Evolutionary conservation across 2,329 filamentous ascomycete genomes (phyloP).

Genomic region (Diaporthe sp.): DNA sequence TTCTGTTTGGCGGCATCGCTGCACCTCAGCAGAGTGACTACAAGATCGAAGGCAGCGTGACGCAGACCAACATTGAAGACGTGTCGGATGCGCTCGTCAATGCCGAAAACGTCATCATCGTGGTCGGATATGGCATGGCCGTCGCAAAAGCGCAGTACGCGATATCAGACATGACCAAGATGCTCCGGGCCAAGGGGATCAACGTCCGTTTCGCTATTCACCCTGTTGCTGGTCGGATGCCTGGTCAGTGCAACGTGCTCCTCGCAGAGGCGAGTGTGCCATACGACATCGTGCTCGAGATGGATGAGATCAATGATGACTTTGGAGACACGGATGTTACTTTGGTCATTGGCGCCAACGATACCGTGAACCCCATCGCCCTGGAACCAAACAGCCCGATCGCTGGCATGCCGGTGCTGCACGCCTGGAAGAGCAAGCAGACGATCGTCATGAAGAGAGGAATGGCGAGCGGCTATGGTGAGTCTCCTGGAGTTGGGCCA

Average conservation of each 20-base stretch:
- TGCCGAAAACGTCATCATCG: constrained; percentile 88
- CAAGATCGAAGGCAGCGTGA: constrained; percentile 85
- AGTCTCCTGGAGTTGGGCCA: constrained; percentile 49
- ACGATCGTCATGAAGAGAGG: constrained; percentile 95
- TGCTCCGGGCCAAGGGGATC: constrained; percentile 81
- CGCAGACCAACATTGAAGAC: constrained; percentile 84
- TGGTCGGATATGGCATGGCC: constrained; percentile 94
- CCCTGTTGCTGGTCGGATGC: constrained; percentile 92
- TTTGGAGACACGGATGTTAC: constrained; percentile 89
- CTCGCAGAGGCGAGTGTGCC: constrained; percentile 90
- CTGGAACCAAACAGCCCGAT: constrained; percentile 87
- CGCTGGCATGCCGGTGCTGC: constrained; percentile 91
- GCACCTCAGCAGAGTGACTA: constrained; percentile 73
- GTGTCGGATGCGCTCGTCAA: constrained; percentile 81
- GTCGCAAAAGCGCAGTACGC: constrained; percentile 95
- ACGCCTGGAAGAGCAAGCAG: constrained; percentile 95
- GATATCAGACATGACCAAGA: constrained; percentile 83
- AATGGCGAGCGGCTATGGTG: constrained; percentile 89
- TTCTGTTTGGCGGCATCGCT: constrained; percentile 86
- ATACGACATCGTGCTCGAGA: constrained; percentile 93
- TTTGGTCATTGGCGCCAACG: constrained; percentile 91
- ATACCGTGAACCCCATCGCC: constrained; percentile 92
- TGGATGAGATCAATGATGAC: constrained; percentile 97
- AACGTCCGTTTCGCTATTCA: constrained; percentile 92
- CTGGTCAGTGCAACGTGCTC: constrained; percentile 92